Percentiles rank a stretch among this genome's conserved stretches.
phyloP scores from a whole-genome alignment of 176 grass and related monocot species.

The Zoysia japonica region DNA sequence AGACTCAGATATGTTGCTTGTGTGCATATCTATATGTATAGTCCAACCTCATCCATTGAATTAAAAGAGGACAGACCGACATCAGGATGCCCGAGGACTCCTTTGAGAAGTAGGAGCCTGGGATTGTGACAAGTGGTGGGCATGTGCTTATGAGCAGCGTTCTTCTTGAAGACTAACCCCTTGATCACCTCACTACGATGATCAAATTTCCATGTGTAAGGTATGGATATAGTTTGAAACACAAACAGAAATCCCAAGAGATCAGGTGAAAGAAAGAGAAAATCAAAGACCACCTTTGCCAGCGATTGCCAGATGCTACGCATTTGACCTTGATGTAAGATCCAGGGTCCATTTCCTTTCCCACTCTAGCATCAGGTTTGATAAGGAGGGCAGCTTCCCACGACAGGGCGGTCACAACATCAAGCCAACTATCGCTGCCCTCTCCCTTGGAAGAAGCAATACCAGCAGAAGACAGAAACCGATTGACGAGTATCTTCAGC shows the following conservation, averaged over 20 bases:
- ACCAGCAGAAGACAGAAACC: conserved; percentile 78
- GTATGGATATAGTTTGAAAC: conserved; percentile 18
- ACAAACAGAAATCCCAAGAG: conserved; percentile 27
- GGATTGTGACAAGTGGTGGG: conserved; percentile 73
- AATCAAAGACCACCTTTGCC: conserved; percentile 62
- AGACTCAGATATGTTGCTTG: not conserved
- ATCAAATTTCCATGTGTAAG: conserved; percentile 35
- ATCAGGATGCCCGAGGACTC: conserved; percentile 78
- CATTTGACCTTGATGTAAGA: conserved; percentile 98
- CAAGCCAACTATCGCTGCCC: conserved; percentile 67
- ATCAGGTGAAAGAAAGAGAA: not conserved
- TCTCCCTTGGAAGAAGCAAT: conserved; percentile 51
- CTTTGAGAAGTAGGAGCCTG: conserved; percentile 82
- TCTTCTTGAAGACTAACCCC: conserved; percentile 94
- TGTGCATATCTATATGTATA: not conserved
- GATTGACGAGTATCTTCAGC: conserved; percentile 84
- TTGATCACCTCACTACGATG: conserved; percentile 92
- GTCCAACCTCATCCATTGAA: conserved; percentile 79
- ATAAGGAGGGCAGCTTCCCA: conserved; percentile 91
- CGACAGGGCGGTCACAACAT: conserved; percentile 74
- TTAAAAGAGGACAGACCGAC: conserved; percentile 79
- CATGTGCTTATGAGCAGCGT: conserved; percentile 97
- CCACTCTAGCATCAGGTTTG: conserved; percentile 79
- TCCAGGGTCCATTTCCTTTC: conserved; percentile 96
- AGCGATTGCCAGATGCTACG: conserved; percentile 67